These are phyloP conservation scores for Aristolochia fimbriata DNA, from an alignment of 164 flowering plant genomes.

Conservation along the genomic window DNA sequence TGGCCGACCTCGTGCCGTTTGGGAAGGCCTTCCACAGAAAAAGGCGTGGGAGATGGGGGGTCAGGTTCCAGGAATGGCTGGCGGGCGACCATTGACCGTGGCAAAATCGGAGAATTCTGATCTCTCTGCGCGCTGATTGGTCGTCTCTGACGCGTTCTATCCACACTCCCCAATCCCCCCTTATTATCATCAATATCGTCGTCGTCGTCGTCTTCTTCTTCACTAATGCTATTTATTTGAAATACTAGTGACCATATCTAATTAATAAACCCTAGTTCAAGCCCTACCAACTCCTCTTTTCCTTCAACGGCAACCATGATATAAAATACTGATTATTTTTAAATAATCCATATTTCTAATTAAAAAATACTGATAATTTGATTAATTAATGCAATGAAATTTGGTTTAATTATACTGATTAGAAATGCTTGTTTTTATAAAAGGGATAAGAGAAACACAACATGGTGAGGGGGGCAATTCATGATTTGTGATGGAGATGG, in stretches of 20 bases:
- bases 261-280: too few species aligned
- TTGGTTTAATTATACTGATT: too few species aligned
- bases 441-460: conserved; percentile 15
- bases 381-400: too few species aligned
- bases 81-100: conserved; percentile 5
- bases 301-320: background rate
- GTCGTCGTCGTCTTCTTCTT: background rate
- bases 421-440: too few species aligned
- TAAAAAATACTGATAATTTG: too few species aligned
- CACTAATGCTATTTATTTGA: background rate
- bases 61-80: background rate
- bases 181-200: background rate
- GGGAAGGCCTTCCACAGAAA: background rate
- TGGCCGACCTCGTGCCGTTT: background rate
- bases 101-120: conserved; percentile 7
- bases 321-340: too few species aligned
- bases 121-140: conserved; percentile 33
- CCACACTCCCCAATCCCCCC: conserved; percentile 9
- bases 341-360: too few species aligned
- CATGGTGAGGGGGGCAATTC: background rate
- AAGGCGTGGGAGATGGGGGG: background rate
- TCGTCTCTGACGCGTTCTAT: conserved; percentile 18
- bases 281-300: background rate
- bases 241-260: too few species aligned
- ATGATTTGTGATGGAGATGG: conserved; percentile 19